Base-by-base conservation (phyloP, 108 stramenopile species). In the Aurantiochytrium sp. region DNA sequence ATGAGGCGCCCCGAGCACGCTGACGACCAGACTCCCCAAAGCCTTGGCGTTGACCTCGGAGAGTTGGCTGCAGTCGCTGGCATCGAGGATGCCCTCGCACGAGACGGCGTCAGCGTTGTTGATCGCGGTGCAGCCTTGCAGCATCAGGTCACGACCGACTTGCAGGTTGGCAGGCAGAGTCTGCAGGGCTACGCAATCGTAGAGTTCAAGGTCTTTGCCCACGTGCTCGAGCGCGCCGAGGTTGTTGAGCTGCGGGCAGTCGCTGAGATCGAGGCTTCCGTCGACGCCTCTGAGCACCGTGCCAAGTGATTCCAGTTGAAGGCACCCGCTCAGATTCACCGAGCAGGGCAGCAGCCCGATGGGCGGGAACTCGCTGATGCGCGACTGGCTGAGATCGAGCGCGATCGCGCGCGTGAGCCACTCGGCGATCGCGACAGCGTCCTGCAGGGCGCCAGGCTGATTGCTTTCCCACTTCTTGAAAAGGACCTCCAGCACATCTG, bases 211-310 rank as follows among this genome's bases (percentile, higher is more conserved):
- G 24, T 81, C 73, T 6, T 24, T 24, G 39, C 39, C 73, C 12
- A 81, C 73, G 21, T 48, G 39, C n/a, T 48, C 2, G 17, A 81
- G 3, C 21, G 21, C 2, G 39, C 42, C 42, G 42, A 81, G 73
- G n/a, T 42, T 48, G 8, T 12, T 17, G 12, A 81, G 17, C 6
- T 48, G 6, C 1, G 45, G 21, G 73, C 45, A 48, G 45, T 48
- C 73, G 73, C 73, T 81, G 45, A 81, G 73, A 48, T 81, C 73
- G 24, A 81, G 45, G 45, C 42, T 48, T 12, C 73, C 73, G 15
- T 48, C 39, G 24, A 81, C 73, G 59, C 27, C 8, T 24, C 34
- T 30, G 34, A 65, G 59, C 15, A 19, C 27, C 22, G 15, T 12
- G 24, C 59, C 59, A 8, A 65, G 34, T 6, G 32, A 17, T 27